A percentile compares a stretch with the other conserved stretches of the same genome.
Evolutionary conservation across 495 filamentous ascomycete genomes (phyloP).

Genomic region (Cryomyces antarcticus): DNA sequence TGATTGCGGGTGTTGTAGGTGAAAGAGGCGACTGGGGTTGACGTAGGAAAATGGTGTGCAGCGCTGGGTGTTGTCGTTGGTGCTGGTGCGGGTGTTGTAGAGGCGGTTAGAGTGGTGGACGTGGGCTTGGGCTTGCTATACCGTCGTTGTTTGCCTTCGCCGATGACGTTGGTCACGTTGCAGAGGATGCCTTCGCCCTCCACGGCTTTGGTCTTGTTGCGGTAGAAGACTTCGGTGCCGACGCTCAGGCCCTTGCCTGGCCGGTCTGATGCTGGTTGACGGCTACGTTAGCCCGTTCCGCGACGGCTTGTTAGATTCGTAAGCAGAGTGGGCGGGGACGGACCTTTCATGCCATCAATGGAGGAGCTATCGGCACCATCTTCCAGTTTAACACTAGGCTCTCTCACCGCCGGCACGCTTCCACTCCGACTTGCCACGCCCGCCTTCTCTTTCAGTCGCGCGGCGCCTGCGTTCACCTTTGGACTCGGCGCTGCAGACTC

Average conservation of each 20-base stretch:
- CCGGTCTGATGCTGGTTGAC: too few relatives aligned
- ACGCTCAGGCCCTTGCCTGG: constrained; percentile 28
- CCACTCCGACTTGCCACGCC: constrained; percentile 7
- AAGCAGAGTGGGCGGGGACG: too few relatives aligned
- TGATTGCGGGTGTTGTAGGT: not conserved
- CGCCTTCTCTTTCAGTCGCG: constrained; percentile 29
- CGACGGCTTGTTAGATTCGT: too few relatives aligned
- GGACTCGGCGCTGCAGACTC: constrained; percentile 21
- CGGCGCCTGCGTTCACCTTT: constrained; percentile 27
- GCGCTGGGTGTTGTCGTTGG: too few relatives aligned
- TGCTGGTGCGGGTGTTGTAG: not conserved
- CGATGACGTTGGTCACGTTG: constrained; percentile 62
- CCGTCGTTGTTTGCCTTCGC: constrained; percentile 68
- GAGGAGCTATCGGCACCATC: constrained; percentile 25
- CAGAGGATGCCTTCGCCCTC: constrained; percentile 73
- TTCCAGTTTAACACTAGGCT: constrained; percentile 30
- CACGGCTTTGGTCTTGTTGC: constrained; percentile 46
- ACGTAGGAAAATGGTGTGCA: too few relatives aligned
- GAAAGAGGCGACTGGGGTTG: too few relatives aligned
- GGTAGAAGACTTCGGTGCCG: constrained; percentile 72
- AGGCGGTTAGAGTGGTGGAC: not conserved
- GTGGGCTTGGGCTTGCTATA: constrained; percentile 11
- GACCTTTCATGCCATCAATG: constrained; percentile 20
- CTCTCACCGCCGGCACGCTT: constrained; percentile 6
- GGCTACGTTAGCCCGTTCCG: too few relatives aligned